phyloP scores from a whole-genome alignment of 2,329 filamentous ascomycete genomes.

The Paracoccidioides brasiliensis region DNA sequence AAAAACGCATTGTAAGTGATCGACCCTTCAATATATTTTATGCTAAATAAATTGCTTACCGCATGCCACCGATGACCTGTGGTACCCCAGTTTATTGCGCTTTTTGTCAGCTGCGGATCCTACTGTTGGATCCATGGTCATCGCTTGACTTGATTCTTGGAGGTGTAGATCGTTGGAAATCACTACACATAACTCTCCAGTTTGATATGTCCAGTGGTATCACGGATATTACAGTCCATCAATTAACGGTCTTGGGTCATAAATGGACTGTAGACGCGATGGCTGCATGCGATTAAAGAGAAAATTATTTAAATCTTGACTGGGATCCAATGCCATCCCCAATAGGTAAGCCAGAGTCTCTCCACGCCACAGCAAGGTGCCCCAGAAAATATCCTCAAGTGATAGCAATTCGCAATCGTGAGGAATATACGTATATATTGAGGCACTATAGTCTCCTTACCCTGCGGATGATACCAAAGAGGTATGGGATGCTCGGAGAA shows the following conservation, averaged over 20 bases:
- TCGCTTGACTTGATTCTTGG: conserved; percentile 20
- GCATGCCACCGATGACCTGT: conserved; percentile 88
- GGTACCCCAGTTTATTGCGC: conserved; percentile 89
- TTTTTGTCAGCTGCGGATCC: conserved; percentile 45
- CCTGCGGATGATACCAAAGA: conserved; percentile 5
- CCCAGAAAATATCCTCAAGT: conserved; percentile 5
- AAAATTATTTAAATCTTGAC: conserved; percentile 4
- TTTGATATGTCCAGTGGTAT: conserved; percentile 11
- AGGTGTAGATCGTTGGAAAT: conserved; percentile 22
- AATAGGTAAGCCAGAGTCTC: conserved; percentile 6
- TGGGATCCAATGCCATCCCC: conserved; percentile 12
- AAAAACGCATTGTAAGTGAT: conserved; percentile 5
- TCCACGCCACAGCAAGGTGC: conserved; percentile 8
- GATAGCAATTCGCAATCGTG: conserved; percentile 5
- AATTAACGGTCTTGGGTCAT: neutral
- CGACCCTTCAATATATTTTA: neutral
- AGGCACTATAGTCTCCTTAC: conserved; percentile 1
- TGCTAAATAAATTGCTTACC: conserved; percentile 48
- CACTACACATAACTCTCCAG: conserved; percentile 30
- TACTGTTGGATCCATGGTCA: conserved; percentile 22
- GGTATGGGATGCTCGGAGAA: conserved; percentile 1
- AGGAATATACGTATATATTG: conserved; percentile 6
- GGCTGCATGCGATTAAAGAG: conserved; percentile 7
- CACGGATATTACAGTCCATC: neutral
- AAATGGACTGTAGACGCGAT: neutral